Base-by-base conservation (phyloP, 192 early-diverging fungal species). In the Entomortierella lignicola region DNA sequence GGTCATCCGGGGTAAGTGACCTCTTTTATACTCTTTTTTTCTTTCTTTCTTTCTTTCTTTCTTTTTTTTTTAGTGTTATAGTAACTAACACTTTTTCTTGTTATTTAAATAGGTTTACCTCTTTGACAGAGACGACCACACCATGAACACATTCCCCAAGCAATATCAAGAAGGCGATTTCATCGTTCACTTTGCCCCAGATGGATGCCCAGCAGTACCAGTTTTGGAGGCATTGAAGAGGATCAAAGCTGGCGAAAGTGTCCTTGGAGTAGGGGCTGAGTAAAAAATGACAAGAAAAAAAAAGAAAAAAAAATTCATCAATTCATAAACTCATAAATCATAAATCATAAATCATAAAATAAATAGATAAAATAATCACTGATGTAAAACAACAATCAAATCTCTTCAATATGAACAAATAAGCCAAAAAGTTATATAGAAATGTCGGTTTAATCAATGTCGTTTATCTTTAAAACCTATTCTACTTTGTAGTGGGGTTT, bases 151-250 rank as follows among this genome's bases (percentile, higher is more conserved):
- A 0, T 89, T 89, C 74, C 88, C 88, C 8, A 71, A 70, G 11
- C 5, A 60, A 10, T 89, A 87, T 42, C 0, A 59, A 0, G 34
- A 58, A 0, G 86, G 85, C 20, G 83, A 89, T 63, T 89, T 89
- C 68, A 66, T 89, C 5, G 85, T 89, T 27, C 88, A 89, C 70
- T 89, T 82, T 73, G 88, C 88, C 1, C 88, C 88, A 0, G 86
- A 81, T 42, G 80, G 74, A 26, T 89, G 88, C 64, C 88, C 88
- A 3, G 68, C 77, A 15, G 79, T 79, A 3, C 82, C 85, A 20
- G 83, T 86, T 0, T 27, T 89, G 29, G 80, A 72, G 15, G 83
- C 85, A 12, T 62, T 84, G 56, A 48, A 54, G 21, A 71, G 59
- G 26, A 82, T 86, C 50, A 79, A 79, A 43, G 30, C 50, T 26